These are phyloP conservation scores for Penicillium angulare DNA, from an alignment of 495 filamentous ascomycete species.

Conservation along the genomic window DNA sequence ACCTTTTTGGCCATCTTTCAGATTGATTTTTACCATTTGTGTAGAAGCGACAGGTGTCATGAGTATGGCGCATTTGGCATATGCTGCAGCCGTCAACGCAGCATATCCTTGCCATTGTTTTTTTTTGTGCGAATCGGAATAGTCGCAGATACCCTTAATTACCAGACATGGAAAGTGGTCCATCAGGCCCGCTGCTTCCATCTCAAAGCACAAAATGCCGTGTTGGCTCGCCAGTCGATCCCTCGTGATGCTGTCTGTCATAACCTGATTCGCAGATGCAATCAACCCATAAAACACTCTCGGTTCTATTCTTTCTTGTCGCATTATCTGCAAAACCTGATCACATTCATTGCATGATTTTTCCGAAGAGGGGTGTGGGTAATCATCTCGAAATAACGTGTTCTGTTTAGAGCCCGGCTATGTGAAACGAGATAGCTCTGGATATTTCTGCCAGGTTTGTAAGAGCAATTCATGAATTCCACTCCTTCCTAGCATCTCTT, in stretches of 20 bases:
- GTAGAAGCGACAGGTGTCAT: no score
- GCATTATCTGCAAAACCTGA: not conserved
- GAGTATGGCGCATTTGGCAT: no score
- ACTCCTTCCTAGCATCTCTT: not conserved
- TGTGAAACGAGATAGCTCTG: no score
- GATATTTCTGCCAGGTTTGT: no score
- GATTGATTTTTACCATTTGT: no score
- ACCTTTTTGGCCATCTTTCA: no score
- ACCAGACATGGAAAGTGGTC: not conserved
- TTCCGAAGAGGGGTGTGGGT: no score
- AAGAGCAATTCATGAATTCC: not conserved
- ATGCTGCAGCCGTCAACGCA: not conserved
- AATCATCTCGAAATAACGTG: no score
- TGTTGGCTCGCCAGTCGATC: not conserved
- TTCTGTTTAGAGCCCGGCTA: no score
- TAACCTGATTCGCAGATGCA: not conserved
- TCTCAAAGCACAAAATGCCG: not conserved
- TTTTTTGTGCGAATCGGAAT: not conserved
- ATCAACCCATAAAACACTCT: not conserved
- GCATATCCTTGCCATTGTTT: not conserved
- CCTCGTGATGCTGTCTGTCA: not conserved
- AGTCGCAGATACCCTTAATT: not conserved
- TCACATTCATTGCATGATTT: not conserved
- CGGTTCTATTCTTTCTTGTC: not conserved
- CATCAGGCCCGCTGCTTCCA: slow-evolving; percentile 2